phyloP scores from a whole-genome alignment of 768 basidiomycete species.

The Collybia mongolica region DNA sequence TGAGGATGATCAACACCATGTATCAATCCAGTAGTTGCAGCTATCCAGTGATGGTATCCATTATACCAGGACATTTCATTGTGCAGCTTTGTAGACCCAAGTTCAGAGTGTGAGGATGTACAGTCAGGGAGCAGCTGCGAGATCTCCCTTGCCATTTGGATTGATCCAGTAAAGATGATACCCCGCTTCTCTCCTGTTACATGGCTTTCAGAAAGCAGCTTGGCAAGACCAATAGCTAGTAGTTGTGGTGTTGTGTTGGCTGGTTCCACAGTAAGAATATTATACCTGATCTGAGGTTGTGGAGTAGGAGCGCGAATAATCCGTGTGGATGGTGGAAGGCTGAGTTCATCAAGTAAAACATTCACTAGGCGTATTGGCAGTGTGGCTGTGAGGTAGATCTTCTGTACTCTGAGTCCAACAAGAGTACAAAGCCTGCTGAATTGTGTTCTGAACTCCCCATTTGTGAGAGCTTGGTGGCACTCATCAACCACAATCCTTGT shows the following conservation, averaged over 20 bases:
- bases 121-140: no score
- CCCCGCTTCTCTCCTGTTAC: not conserved
- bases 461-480: slow-evolving; percentile 14
- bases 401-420: slow-evolving; percentile 4
- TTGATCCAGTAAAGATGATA: not conserved
- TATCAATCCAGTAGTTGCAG: slow-evolving; percentile 16
- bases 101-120: not conserved
- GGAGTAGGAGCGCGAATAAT: not conserved
- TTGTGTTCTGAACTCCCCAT: not conserved
- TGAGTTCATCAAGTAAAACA: slow-evolving; percentile 2
- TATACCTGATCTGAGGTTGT: not conserved
- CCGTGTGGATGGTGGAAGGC: not conserved
- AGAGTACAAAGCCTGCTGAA: slow-evolving; percentile 7
- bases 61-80: slow-evolving; percentile 11
- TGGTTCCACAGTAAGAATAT: not conserved
- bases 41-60: slow-evolving; percentile 15
- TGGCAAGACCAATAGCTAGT: not conserved
- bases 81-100: not conserved
- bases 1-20: slow-evolving; percentile 19
- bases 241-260: no score
- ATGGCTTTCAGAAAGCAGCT: not conserved
- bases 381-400: slow-evolving; percentile 18
- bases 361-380: slow-evolving; percentile 9
- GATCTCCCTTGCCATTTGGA: no score
- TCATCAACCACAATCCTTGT: slow-evolving; percentile 17